These are phyloP conservation scores for Raphanus sativus DNA, from an alignment of 345 rosid species.

Conservation along the genomic window DNA sequence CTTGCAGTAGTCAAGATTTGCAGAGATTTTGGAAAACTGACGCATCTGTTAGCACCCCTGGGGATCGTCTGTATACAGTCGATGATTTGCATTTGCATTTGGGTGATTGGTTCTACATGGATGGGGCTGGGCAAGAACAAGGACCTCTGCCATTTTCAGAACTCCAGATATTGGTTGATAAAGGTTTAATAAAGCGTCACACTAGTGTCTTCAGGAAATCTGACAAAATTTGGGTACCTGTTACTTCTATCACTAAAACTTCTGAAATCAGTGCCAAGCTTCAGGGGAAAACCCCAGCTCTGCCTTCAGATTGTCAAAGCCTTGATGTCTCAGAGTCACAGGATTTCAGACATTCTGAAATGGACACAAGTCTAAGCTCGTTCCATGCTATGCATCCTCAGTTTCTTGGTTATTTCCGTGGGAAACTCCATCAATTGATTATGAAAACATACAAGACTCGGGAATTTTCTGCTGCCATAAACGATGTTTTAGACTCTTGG, in stretches of 20 bases:
- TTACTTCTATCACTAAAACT: constrained; percentile 46
- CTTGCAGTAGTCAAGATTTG: constrained; percentile 47
- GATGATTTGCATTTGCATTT: constrained; percentile 78
- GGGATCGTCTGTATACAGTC: constrained; percentile 60
- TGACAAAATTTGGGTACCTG: constrained; percentile 92
- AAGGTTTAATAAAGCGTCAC: constrained; percentile 60
- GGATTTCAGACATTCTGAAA: constrained; percentile 36
- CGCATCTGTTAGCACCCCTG: constrained; percentile 53
- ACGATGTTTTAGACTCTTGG: constrained; percentile 98
- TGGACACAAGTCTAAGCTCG: constrained; percentile 34
- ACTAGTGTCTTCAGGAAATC: constrained; percentile 87
- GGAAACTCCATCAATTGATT: constrained; percentile 90
- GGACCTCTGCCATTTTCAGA: constrained; percentile 78
- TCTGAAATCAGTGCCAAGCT: constrained; percentile 45
- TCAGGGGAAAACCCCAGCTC: constrained; percentile 37
- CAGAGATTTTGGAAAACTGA: constrained; percentile 49
- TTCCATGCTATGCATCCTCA: constrained; percentile 84
- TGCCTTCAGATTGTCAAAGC: constrained; percentile 47
- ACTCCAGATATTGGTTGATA: constrained; percentile 72
- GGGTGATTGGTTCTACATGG: constrained; percentile 97
- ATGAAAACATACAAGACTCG: constrained; percentile 94
- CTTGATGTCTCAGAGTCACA: constrained; percentile 35
- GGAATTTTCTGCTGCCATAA: constrained; percentile 93
- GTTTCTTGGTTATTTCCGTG: constrained; percentile 86
- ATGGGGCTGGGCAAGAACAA: constrained; percentile 89